Evolutionary conservation across 2,329 filamentous ascomycete genomes (phyloP).

Genomic region (Acrodontium crateriforme): DNA sequence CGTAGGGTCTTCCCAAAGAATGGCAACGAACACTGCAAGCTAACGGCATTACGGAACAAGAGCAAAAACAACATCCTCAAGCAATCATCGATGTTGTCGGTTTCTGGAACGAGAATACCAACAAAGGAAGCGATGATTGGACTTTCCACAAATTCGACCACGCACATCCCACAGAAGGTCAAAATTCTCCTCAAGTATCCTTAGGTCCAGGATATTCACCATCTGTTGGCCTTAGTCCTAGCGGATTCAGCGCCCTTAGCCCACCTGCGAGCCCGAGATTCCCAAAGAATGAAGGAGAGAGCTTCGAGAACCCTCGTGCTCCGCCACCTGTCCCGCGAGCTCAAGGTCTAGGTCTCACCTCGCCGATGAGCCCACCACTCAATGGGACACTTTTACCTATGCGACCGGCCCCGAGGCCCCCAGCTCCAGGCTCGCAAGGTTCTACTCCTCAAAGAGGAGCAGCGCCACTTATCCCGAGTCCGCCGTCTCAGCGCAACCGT

Average conservation of each 20-base stretch:
- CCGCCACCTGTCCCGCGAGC: constrained; percentile 70
- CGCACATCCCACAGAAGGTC: constrained; percentile 47
- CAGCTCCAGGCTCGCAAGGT: too few species aligned
- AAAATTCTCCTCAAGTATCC: constrained; percentile 29
- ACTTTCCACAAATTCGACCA: constrained; percentile 95
- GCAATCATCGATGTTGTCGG: constrained; percentile 90
- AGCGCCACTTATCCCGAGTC: constrained; percentile 34
- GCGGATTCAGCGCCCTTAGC: constrained; percentile 39
- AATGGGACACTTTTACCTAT: constrained; percentile 50
- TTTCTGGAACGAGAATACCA: constrained; percentile 92
- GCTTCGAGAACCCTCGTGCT: constrained; percentile 92
- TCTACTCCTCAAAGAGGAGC: constrained; percentile 28
- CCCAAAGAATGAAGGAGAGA: constrained; percentile 77
- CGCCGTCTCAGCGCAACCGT: constrained; percentile 15
- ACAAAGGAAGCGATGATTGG: constrained; percentile 66
- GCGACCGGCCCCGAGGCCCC: constrained; percentile 79
- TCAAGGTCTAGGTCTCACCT: constrained; percentile 29
- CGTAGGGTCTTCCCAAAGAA: constrained; percentile 77
- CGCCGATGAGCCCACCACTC: constrained; percentile 26
- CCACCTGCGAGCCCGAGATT: constrained; percentile 76
- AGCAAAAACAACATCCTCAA: constrained; percentile 89
- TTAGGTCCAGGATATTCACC: constrained; percentile 11
- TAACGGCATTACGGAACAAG: constrained; percentile 90
- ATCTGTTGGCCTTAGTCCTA: background rate
- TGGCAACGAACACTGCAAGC: constrained; percentile 94